Base-by-base conservation (phyloP, 192 early-diverging fungal genomes). In the Backusella westeae region DNA sequence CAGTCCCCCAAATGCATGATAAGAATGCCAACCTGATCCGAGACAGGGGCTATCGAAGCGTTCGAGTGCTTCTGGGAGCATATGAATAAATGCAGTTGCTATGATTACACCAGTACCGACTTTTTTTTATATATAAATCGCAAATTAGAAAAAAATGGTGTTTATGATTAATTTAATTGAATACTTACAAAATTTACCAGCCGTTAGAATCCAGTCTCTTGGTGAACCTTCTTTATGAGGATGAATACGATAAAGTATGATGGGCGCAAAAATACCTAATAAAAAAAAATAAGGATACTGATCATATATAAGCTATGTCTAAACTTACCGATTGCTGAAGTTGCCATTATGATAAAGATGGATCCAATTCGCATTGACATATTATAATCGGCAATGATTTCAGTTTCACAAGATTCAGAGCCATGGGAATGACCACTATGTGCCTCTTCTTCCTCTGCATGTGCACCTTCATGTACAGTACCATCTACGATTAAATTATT, bases 21-120 rank as follows among this genome's bases (percentile, higher is more conserved):
- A 81, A 38, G 56, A 34, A 53, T 75, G 52, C 80, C 80, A 81
- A 21, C 69, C 44, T 14, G 44, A 46, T 7, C 35, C 71, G 3
- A 86, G 67, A 75, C 85, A 86, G 19, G 75, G 71, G 49, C 78
- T 82, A 14, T n/a, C 66, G 44, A 86, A 82, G n/a, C 69, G 76
- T 14, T 17, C 9, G 53, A 82, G 75, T 29, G 83, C 80, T 1
- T 82, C 90, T 1, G 90, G 85, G 8, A 94, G 73, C 90, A 94
- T 91, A 75, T 93, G 92, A 59, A 93, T 85, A 71, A 91, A 92
- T 6, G 89, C 89, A 6, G 93, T 95, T 17, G 93, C 90, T 26
- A 94, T 63, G 65, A 95, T 92, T 4, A 94, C 89, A 0, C 92
- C 93, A 1, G 84, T 86, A 10, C 88, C 88, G 49, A 78, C 77